Evolutionary conservation across 768 basidiomycete genomes (phyloP).

Genomic region (Cubamyces lactineus): DNA sequence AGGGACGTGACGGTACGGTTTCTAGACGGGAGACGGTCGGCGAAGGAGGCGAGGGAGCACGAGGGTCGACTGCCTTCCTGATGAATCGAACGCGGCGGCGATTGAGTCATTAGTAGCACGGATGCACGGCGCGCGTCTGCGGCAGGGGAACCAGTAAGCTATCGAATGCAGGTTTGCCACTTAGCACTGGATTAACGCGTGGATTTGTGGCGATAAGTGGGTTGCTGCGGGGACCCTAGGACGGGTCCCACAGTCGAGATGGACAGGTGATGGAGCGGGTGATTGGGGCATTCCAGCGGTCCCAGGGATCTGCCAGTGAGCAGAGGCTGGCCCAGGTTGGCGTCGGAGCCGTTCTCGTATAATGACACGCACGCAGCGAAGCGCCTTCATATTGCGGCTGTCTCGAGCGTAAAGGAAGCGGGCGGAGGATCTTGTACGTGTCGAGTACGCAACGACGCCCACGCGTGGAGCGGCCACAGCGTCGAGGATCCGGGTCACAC

Average conservation of each 20-base stretch:
- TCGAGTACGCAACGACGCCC: constrained; percentile 3
- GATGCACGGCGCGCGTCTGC: constrained; percentile 13
- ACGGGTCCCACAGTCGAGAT: constrained; percentile 5
- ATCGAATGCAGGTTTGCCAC: too few relatives aligned
- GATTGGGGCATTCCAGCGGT: neutral
- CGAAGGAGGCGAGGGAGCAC: constrained; percentile 15
- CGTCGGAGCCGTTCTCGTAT: too few relatives aligned
- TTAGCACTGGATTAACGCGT: neutral
- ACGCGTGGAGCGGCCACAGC: neutral
- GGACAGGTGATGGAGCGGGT: constrained; percentile 12
- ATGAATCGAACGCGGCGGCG: constrained; percentile 10
- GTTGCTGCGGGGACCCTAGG: constrained; percentile 17
- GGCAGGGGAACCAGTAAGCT: neutral
- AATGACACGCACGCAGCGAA: neutral
- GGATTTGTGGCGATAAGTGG: constrained; percentile 9
- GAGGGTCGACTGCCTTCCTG: constrained; percentile 15
- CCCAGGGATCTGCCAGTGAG: neutral
- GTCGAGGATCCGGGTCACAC: constrained; percentile 10
- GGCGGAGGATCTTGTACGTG: constrained; percentile 13
- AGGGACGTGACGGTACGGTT: neutral
- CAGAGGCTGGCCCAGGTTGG: too few relatives aligned
- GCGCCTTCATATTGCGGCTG: neutral
- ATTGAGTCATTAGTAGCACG: neutral
- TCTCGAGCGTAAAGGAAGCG: neutral
- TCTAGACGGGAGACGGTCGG: constrained; percentile 8